Evolutionary conservation across 2,329 filamentous ascomycete genomes (phyloP), one percentile per base, ranked within the genome.

Genomic region (Beauveria caledonica): DNA sequence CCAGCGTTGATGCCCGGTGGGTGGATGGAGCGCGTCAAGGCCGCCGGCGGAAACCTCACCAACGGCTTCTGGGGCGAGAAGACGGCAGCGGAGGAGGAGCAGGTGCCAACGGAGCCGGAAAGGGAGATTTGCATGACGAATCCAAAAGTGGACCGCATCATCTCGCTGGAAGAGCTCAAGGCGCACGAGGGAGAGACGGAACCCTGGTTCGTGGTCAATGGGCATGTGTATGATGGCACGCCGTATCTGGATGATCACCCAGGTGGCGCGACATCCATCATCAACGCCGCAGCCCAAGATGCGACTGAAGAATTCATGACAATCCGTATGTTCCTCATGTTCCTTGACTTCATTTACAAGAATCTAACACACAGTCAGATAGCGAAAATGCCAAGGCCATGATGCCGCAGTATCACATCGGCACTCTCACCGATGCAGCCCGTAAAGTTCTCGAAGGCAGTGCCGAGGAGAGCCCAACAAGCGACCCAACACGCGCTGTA

Each of bases 11-110:
- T 87, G 64, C 81, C 88, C 0, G 89, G 89, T 15, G 92, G 92
- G 0, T 97, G 92, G 92, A 96, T 97, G 92, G 91, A 96, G 68
- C 81, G 87, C 17, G 87, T 94, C 25, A 96, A 95, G 73, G 91
- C 90, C 64, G 78, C 80, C 0, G 92, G 92, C 1, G 90, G 91
- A 0, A 86, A 96, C 68, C 76, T 96, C 19, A 78, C 81, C 7
- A 95, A 96, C 66, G 89, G 90, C 0, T 87, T 86, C 68, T 96
- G 92, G 91, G 92, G 92, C 8, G 90, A 95, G 70, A 84, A 78
- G 63, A 72, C 80, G 3, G 83, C 82, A 1, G 80, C 80, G 61
- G 73, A 74, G 23, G 75, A 77, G 6, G 69, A 72, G 17, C 40
- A 53, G 40, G 15, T 27, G 10, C 25, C 19, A 65, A 68, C 80